A percentile compares a stretch with the other conserved stretches of the same genome.
Evolutionary conservation across 2,329 filamentous ascomycete species (phyloP).

Genomic region (Clarireedia homoeocarpa): DNA sequence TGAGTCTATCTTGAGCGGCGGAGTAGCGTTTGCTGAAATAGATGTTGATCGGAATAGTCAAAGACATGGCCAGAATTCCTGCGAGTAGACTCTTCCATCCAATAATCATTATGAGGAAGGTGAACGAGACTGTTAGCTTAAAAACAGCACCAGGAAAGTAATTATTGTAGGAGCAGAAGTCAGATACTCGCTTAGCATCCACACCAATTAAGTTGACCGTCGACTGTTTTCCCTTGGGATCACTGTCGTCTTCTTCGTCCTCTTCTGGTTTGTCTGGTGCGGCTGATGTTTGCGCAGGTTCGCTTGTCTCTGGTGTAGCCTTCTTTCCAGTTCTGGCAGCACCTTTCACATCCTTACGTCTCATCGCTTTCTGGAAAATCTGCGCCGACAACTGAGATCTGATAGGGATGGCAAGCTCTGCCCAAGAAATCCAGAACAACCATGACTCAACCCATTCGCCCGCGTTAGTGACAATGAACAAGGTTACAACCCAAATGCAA

Average conservation of each 20-base stretch:
- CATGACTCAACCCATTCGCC: constrained; percentile 53
- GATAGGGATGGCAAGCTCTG: constrained; percentile 56
- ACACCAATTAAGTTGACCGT: constrained; percentile 75
- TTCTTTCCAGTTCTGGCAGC: constrained; percentile 39
- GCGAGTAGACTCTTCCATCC: constrained; percentile 62
- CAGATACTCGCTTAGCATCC: constrained; percentile 60
- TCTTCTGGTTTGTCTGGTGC: constrained; percentile 27
- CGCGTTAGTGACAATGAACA: constrained; percentile 51
- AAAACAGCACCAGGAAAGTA: constrained; percentile 54
- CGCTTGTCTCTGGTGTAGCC: constrained; percentile 18
- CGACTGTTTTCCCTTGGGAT: constrained; percentile 57
- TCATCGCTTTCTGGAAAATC: constrained; percentile 70
- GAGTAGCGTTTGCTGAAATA: constrained; percentile 58
- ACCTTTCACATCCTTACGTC: constrained; percentile 68
- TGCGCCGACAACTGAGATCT: constrained; percentile 63
- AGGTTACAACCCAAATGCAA: constrained; percentile 60
- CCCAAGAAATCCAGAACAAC: constrained; percentile 59
- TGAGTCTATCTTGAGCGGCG: constrained; percentile 57
- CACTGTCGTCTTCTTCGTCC: constrained; percentile 35
- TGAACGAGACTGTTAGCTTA: constrained; percentile 57
- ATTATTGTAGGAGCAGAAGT: constrained; percentile 60
- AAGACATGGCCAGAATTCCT: constrained; percentile 55
- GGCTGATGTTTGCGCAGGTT: constrained; percentile 18
- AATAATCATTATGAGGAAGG: constrained; percentile 60
- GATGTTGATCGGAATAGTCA: constrained; percentile 62